These are phyloP conservation scores for Phytopythium vexans DNA, from an alignment of 352 stramenopile genomes.

Conservation along the genomic window DNA sequence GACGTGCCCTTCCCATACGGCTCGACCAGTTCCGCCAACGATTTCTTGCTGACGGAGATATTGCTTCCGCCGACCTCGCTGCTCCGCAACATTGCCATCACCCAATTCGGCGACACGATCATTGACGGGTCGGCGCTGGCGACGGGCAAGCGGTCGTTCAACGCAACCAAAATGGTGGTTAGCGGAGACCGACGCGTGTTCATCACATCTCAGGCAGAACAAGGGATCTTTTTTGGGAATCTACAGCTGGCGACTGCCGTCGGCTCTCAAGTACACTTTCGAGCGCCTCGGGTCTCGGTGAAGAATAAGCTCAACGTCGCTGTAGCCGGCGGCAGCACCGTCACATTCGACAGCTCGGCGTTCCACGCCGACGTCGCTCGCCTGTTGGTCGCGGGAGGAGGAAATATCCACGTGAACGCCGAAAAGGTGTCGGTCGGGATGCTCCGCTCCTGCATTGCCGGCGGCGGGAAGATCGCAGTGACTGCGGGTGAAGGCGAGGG, in stretches of 20 bases:
- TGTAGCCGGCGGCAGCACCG: neutral
- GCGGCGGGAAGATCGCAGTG: neutral
- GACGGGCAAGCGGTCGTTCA: too few species aligned
- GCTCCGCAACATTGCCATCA: slow-evolving; percentile 11
- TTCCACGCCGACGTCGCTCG: neutral
- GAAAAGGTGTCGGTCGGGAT: neutral
- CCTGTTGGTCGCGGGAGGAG: neutral
- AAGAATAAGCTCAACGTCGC: neutral
- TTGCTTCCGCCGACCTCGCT: slow-evolving; percentile 18
- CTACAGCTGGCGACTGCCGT: neutral
- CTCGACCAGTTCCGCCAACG: slow-evolving; percentile 8
- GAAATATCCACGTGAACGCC: neutral
- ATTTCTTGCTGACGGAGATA: slow-evolving; percentile 22
- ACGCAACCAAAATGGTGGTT: neutral
- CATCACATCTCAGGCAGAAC: neutral
- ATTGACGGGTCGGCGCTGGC: neutral
- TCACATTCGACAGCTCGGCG: neutral
- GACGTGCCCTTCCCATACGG: neutral
- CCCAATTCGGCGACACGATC: slow-evolving; percentile 8
- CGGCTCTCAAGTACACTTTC: neutral
- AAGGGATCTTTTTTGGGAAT: neutral
- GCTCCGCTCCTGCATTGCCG: neutral
- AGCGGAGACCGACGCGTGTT: neutral
- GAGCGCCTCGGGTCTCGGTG: neutral
- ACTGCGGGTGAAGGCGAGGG: neutral